Conservation (phyloP, 2,329 filamentous ascomycete genomes). For the Talaromyces amestolkiae region DNA sequence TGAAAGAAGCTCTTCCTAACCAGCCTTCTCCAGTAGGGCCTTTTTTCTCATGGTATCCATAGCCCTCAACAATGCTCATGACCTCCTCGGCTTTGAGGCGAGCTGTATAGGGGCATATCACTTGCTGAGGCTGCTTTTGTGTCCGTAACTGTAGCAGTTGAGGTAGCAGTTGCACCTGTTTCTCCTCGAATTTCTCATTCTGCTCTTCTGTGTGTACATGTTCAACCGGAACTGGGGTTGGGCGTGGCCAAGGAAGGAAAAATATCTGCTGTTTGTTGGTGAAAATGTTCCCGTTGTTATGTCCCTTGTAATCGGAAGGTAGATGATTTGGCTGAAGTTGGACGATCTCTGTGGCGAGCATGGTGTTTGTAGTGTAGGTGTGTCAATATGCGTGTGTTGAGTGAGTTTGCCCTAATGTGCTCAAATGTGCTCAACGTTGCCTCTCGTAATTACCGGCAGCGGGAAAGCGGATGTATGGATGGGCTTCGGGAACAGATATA, state of each 20-base stretch:
- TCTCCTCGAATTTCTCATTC: not conserved
- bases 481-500: not conserved
- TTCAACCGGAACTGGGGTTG: not conserved
- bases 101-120: conserved; percentile 7
- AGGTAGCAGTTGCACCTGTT: not conserved
- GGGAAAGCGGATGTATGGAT: not conserved
- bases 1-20: conserved; percentile 10
- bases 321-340: not conserved
- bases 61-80: conserved; percentile 7
- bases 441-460: not conserved
- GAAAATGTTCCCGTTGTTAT: not conserved
- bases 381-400: not conserved
- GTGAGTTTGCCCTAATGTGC: conserved; percentile 12
- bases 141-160: not conserved
- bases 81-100: conserved; percentile 6
- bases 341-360: conserved; percentile 5
- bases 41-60: conserved; percentile 1
- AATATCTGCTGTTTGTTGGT: not conserved
- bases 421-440: conserved; percentile 1
- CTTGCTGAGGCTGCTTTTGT: not conserved
- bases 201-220: not conserved
- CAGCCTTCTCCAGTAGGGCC: conserved; percentile 2
- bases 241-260: conserved; percentile 5
- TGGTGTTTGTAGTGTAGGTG: not conserved
- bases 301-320: not conserved